Evolutionary conservation across 345 rosid genomes (phyloP).

Genomic region (Alliaria petiolata): DNA sequence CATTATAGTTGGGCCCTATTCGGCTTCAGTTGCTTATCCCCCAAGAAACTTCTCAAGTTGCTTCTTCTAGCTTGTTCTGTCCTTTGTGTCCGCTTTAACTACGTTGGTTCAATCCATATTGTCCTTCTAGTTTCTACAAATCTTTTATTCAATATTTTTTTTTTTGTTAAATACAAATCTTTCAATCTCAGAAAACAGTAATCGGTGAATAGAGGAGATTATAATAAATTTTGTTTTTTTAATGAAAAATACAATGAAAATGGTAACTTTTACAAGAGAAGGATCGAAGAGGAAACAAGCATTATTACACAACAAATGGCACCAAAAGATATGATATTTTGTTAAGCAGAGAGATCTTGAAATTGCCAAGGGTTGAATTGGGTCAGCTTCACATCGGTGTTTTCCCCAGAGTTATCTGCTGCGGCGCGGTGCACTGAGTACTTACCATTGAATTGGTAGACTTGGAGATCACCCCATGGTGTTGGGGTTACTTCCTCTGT

Average conservation of each 20-base stretch:
- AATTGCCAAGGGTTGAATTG: constrained; percentile 74
- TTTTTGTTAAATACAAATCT: too few species aligned
- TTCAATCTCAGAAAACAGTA: constrained; percentile 42
- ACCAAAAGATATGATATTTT: background rate
- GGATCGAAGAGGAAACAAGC: background rate
- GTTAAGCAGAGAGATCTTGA: constrained; percentile 32
- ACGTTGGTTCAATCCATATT: background rate
- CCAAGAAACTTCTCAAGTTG: background rate
- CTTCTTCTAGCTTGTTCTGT: background rate
- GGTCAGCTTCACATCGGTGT: constrained; percentile 26
- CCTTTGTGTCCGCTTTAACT: background rate
- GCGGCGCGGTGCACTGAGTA: constrained; percentile 45
- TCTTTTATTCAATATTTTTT: too few species aligned
- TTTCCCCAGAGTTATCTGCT: constrained; percentile 37
- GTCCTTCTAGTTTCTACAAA: too few species aligned
- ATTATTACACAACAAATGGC: background rate
- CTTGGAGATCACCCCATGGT: constrained; percentile 78
- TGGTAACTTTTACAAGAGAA: background rate
- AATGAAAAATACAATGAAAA: background rate
- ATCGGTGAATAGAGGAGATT: background rate
- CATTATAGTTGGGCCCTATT: too few species aligned
- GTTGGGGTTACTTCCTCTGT: constrained; percentile 54
- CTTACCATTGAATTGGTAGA: constrained; percentile 67
- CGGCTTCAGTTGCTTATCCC: background rate
- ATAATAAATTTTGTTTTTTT: background rate